Evolutionary conservation across 2,329 filamentous ascomycete species (phyloP).

Genomic region (Metarhizium brunneum): DNA sequence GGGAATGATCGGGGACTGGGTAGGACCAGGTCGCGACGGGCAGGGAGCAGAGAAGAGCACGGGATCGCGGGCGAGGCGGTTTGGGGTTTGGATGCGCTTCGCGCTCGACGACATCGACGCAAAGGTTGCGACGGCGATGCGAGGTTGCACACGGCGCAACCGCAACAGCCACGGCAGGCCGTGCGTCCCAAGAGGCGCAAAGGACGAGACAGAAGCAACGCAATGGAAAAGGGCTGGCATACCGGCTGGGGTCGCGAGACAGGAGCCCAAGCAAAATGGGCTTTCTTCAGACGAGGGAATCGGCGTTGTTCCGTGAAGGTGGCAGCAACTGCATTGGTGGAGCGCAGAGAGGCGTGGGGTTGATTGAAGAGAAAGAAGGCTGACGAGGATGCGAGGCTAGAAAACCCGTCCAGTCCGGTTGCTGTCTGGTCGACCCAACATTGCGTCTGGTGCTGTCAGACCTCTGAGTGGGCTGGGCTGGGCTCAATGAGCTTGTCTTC

Average conservation of each 20-base stretch:
- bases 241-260: conserved; percentile 2
- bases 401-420: neutral
- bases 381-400: conserved; percentile 6
- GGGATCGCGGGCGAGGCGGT: neutral
- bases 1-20: neutral
- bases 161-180: neutral
- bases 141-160: conserved; percentile 8
- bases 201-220: neutral
- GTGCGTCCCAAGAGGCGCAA: neutral
- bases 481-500: neutral
- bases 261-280: neutral
- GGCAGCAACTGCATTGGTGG: conserved; percentile 7
- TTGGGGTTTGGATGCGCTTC: neutral
- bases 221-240: neutral
- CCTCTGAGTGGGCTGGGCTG: too few species aligned
- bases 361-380: conserved; percentile 11
- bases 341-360: conserved; percentile 5
- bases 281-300: conserved; percentile 8
- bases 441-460: too few species aligned
- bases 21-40: neutral
- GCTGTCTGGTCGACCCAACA: too few species aligned
- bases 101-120: neutral
- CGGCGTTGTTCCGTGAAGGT: conserved; percentile 9
- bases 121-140: conserved; percentile 6
- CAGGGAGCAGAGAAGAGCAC: neutral